phyloP scores from a whole-genome alignment of 345 rosid genomes.

The Camelina sativa region DNA sequence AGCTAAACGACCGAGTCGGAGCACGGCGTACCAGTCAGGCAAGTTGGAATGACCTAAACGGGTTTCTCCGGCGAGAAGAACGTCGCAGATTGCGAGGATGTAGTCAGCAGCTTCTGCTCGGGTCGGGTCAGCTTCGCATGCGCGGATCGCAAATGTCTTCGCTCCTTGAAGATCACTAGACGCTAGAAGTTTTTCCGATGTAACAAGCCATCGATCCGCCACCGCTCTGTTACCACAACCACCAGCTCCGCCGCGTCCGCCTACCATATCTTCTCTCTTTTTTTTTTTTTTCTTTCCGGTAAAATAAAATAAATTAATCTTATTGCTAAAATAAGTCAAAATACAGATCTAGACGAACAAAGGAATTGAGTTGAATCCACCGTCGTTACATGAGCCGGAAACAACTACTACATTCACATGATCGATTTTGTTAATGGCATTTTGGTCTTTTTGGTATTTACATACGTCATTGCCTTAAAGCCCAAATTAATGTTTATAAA shows the following conservation, averaged over 20 bases:
- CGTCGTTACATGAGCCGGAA: background rate
- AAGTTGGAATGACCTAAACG: slow-evolving; percentile 45
- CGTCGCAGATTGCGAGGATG: slow-evolving; percentile 81
- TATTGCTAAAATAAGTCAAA: background rate
- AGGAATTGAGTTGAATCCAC: background rate
- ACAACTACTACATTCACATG: background rate
- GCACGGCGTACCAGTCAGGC: slow-evolving; percentile 80
- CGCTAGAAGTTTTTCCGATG: slow-evolving; percentile 80
- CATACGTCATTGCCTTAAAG: no score
- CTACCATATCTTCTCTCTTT: slow-evolving; percentile 26
- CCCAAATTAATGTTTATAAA: no score
- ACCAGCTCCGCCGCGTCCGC: slow-evolving; percentile 32
- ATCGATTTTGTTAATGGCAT: background rate
- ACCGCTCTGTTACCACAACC: slow-evolving; percentile 58
- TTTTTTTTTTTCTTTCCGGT: background rate
- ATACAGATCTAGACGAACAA: slow-evolving; percentile 22
- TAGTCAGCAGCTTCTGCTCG: slow-evolving; percentile 63
- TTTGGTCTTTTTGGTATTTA: background rate
- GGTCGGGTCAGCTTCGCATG: slow-evolving; percentile 73
- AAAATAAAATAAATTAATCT: slow-evolving; percentile 2
- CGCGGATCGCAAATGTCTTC: slow-evolving; percentile 79
- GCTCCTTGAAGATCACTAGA: slow-evolving; percentile 84
- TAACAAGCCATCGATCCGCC: slow-evolving; percentile 84
- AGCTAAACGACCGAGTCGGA: slow-evolving; percentile 72
- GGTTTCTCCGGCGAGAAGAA: slow-evolving; percentile 65